A percentile compares a stretch with the other conserved stretches of the same genome.
These are phyloP conservation scores for Hanseniaspora taiwanica DNA, from an alignment of 805 yeast genomes.

Conservation along the genomic window DNA sequence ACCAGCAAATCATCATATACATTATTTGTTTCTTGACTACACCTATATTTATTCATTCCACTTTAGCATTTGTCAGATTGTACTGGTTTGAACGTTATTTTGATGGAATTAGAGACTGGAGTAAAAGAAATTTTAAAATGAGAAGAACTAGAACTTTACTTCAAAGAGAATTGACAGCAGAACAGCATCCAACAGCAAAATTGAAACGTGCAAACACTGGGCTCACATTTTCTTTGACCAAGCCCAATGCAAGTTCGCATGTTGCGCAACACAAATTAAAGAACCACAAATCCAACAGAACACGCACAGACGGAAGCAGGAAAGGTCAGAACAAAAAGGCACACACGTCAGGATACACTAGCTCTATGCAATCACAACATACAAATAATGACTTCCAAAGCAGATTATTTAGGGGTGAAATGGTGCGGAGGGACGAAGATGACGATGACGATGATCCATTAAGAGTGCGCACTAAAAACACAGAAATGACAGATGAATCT, in stretches of 20 bases:
- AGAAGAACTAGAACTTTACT: conserved; percentile 44
- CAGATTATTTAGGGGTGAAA: conserved; percentile 23
- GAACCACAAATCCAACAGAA: conserved; percentile 1
- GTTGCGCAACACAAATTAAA: neutral
- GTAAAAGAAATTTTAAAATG: conserved; percentile 71
- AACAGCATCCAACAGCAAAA: neutral
- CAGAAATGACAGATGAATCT: conserved; percentile 6
- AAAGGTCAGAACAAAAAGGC: neutral
- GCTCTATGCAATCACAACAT: neutral
- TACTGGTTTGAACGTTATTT: conserved; percentile 85
- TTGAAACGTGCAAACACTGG: neutral
- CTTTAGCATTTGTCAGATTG: conserved; percentile 60
- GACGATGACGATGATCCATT: conserved; percentile 8
- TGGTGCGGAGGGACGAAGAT: conserved; percentile 21
- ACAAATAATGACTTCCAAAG: conserved; percentile 19
- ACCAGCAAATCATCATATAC: conserved; percentile 71
- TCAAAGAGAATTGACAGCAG: conserved; percentile 19
- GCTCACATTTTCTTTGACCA: neutral
- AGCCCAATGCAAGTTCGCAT: neutral
- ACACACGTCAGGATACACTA: neutral
- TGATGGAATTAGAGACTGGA: conserved; percentile 62
- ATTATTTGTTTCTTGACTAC: conserved; percentile 54
- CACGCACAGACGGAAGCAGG: neutral
- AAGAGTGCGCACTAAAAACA: too few relatives aligned
- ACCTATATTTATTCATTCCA: conserved; percentile 80